Evolutionary conservation across 2,329 filamentous ascomycete species (phyloP), one percentile per base, ranked within the genome.

Genomic region (Penicillium sp.): DNA sequence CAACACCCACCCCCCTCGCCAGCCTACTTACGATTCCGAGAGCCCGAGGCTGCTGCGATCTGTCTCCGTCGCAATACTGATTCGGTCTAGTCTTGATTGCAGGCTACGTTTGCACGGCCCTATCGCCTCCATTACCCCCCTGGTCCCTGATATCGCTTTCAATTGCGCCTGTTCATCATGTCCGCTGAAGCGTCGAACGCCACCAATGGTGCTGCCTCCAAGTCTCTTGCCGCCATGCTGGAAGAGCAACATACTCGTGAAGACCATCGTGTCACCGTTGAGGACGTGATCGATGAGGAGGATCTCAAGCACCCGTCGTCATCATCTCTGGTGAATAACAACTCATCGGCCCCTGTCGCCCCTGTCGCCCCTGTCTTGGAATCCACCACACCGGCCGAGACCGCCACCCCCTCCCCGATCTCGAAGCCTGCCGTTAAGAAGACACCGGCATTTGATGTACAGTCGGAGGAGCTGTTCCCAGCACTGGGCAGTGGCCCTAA

Each of bases 401-500:
- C 75, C 50, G 66, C 67, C 37, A 71, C 78, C 53, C 52, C 74
- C 73, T 63, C 77, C 79, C 48, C 68, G 4, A 60, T 54, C 29
- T 58, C 80, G 35, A 80, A 84, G 55, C 58, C 72, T 26, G 70
- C 72, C 31, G 60, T 69, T 10, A 70, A 70, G 59, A 75, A 72
- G 59, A 75, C 81, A 33, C 73, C 78, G 2, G 72, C 81, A 52
- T 79, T 97, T 60, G 91, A 98, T 75, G 93, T 91, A 21, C 85
- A 91, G 69, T 96, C 91, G 19, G 90, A 96, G 71, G 93, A 98
- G 76, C 81, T 91, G 58, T 99, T 99, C 83, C 95, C 95, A n/a
- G 88, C 93, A 67, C 85, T 99, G 47, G 93, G 93, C 53, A 83
- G 85, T 61, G 84, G 77, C 7, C 80, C 86, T 53, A 93, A 92